phyloP scores from a whole-genome alignment of 306 rosid species.

The Delonix regia region DNA sequence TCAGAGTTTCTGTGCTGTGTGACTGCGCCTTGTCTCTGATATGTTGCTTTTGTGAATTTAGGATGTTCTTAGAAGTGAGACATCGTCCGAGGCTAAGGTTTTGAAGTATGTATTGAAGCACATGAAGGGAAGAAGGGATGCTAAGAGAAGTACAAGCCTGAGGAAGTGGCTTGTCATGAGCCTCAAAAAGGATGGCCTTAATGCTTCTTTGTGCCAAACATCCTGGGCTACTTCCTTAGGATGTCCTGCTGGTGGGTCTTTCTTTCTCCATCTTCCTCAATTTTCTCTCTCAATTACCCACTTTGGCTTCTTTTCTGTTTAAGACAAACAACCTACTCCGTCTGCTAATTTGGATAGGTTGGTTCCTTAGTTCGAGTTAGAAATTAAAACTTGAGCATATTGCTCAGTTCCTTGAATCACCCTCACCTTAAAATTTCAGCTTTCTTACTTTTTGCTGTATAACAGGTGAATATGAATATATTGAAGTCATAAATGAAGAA shows the following conservation, averaged over 20 bases:
- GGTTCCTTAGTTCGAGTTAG: neutral
- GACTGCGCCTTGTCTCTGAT: slow-evolving; percentile 12
- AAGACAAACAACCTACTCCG: neutral
- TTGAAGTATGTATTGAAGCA: slow-evolving; percentile 52
- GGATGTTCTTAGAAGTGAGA: slow-evolving; percentile 61
- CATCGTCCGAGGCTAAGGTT: slow-evolving; percentile 47
- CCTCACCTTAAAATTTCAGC: neutral
- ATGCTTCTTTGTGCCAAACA: slow-evolving; percentile 65
- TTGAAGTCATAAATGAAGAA: slow-evolving; percentile 50
- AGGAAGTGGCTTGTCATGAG: slow-evolving; percentile 55
- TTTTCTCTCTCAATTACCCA: neutral
- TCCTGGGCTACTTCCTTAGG: slow-evolving; percentile 70
- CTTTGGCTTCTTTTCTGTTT: neutral
- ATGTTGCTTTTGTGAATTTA: slow-evolving; percentile 14
- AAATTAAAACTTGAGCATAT: neutral
- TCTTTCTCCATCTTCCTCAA: neutral
- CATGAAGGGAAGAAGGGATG: slow-evolving; percentile 41
- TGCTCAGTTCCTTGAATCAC: neutral
- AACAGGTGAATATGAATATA: slow-evolving; percentile 68
- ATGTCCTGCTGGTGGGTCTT: slow-evolving; percentile 65
- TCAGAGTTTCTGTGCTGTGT: neutral
- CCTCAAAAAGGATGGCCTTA: slow-evolving; percentile 59
- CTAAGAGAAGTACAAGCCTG: slow-evolving; percentile 40
- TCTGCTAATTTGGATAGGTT: neutral
- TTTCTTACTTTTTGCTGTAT: neutral